These are phyloP conservation scores for Lactifluus echinatus DNA, from an alignment of 768 basidiomycete species.

Conservation along the genomic window DNA sequence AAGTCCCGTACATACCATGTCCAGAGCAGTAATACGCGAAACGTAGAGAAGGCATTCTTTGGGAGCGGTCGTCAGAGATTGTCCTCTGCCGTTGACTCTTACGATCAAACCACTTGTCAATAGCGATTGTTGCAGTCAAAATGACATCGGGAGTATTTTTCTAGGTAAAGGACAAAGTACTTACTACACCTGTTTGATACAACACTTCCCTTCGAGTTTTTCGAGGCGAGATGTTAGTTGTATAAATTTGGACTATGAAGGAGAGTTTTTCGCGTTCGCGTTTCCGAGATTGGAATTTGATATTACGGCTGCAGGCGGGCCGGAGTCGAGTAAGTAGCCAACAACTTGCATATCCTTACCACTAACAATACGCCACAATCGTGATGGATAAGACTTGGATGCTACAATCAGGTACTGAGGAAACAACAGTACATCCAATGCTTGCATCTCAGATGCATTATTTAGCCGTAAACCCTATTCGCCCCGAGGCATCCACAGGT, in stretches of 20 bases:
- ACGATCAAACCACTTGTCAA: too few species aligned
- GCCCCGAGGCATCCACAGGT: not conserved
- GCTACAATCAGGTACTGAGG: not conserved
- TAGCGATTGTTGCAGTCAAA: not conserved
- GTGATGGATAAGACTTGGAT: not conserved
- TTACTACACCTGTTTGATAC: not conserved
- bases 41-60: slow-evolving; percentile 16
- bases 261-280: too few species aligned
- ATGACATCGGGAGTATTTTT: not conserved
- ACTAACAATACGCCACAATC: not conserved
- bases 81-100: not conserved
- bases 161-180: not conserved
- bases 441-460: not conserved
- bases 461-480: not conserved
- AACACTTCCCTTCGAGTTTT: too few species aligned
- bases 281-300: not conserved
- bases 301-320: not conserved
- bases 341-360: not conserved
- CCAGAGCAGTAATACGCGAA: slow-evolving; percentile 72
- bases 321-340: not conserved
- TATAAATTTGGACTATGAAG: too few species aligned
- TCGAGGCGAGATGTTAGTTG: too few species aligned
- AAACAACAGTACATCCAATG: not conserved
- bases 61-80: not conserved
- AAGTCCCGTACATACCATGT: slow-evolving; percentile 39